A percentile compares a stretch with the other conserved stretches of the same genome.
phyloP scores from a whole-genome alignment of 352 stramenopile genomes.

The Phytophthora aleatoria region DNA sequence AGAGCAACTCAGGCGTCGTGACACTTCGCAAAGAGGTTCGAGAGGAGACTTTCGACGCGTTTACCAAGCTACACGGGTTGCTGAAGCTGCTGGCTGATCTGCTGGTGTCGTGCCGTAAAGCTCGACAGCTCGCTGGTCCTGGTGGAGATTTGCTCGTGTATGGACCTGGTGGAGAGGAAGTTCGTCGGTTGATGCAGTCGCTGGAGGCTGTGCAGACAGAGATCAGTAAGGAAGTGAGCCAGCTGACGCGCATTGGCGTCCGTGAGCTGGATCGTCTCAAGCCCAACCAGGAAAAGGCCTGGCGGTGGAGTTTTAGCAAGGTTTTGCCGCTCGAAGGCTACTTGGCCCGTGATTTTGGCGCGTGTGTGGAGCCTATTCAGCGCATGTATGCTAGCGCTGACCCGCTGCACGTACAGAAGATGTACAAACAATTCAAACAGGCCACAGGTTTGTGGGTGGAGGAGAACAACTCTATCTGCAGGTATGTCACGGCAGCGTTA shows the following conservation, averaged over 20 bases:
- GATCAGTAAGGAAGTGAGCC: conserved; percentile 76
- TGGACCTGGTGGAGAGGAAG: conserved; percentile 79
- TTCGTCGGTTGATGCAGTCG: conserved; percentile 83
- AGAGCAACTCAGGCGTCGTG: conserved; percentile 80
- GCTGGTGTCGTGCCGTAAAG: conserved; percentile 84
- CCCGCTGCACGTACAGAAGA: conserved; percentile 80
- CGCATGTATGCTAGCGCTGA: conserved; percentile 87
- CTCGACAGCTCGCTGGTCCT: conserved; percentile 75
- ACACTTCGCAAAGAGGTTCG: conserved; percentile 62
- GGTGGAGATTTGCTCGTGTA: conserved; percentile 87
- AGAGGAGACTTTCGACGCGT: conserved; percentile 68
- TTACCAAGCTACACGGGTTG: conserved; percentile 76
- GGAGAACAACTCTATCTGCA: conserved; percentile 85
- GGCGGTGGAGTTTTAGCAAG: conserved; percentile 87
- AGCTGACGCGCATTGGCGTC: conserved; percentile 82
- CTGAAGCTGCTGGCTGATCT: conserved; percentile 85
- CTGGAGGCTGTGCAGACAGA: conserved; percentile 79
- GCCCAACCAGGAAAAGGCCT: conserved; percentile 84
- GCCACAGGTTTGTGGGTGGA: conserved; percentile 85
- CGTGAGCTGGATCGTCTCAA: conserved; percentile 86
- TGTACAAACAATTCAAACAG: conserved; percentile 88
- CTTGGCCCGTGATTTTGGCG: conserved; percentile 82
- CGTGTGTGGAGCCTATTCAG: conserved; percentile 85
- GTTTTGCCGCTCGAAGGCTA: conserved; percentile 84
- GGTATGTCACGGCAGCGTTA: conserved; percentile 72